Base-by-base conservation (phyloP, 176 grass and related monocot genomes). In the Dendrocalamus sinicus region DNA sequence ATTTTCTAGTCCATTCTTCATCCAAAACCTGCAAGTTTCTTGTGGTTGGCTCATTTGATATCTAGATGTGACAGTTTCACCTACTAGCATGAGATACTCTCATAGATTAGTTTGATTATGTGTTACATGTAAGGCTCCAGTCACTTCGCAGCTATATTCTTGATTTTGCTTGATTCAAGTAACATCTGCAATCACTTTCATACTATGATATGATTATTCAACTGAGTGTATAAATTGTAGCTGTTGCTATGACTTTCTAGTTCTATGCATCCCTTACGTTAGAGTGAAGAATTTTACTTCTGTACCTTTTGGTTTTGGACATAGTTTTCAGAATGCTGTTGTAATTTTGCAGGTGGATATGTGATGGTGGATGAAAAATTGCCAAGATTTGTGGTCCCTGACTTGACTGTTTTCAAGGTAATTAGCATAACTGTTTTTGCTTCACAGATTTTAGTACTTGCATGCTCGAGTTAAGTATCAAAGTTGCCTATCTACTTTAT, bases 341-440 rank as follows among this genome's bases (percentile, higher is more conserved):
- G 15, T 71, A 59, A 55, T 82, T 89, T 70, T 26, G 45, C 88
- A 95, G 96, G 96, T 92, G 96, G 96, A 37, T 98, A 95, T 73
- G 96, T 98, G n/a, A 80, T 95, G 69, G 85, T 98, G 58, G 93
- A 98, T 73, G 96, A 95, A 28, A 98, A 98, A 65, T 79, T 98
- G 45, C 93, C 96, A 30, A 89, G 91, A 65, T 95, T 92, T 82
- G 88, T 95, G 24, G 96, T 98, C 8, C 96, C 96, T 50, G 93
- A 95, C 73, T 88, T 95, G 81, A 92, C 91, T 24, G 88, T 92
- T 89, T 98, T 98, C 70, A 98, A 98, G 93, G 96, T 98, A 91
- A 71, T 53, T 51, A 9, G 3, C 46, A 5, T 80, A 48, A 40
- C 45, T 41, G 44, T 28, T 55, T 78, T 19, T 30, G 26, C 7